Conservation (phyloP, 2,329 filamentous ascomycete species). For the Diplodia intermedia region DNA sequence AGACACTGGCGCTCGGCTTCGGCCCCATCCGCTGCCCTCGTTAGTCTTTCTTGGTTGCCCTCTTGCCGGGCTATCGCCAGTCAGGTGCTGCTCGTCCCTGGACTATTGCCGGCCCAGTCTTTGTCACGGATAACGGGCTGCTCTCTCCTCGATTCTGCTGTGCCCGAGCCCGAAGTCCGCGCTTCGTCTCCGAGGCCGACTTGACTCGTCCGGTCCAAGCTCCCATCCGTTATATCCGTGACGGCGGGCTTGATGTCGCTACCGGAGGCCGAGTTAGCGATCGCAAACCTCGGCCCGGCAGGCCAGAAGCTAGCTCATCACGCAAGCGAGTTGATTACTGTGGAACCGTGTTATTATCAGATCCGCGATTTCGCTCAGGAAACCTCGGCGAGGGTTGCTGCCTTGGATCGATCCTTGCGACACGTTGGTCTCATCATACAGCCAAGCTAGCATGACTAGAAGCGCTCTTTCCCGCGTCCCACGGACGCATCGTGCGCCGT, state of each 20-base stretch:
- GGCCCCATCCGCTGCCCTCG: not conserved
- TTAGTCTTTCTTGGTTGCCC: too few relatives aligned
- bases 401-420: not conserved
- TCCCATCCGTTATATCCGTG: conserved; percentile 1
- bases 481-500: not conserved
- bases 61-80: not conserved
- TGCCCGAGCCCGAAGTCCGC: conserved; percentile 14
- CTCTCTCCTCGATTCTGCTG: not conserved
- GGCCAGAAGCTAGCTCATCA: not conserved
- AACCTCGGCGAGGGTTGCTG: not conserved
- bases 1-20: conserved; percentile 8
- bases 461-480: not conserved
- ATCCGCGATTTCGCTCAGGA: not conserved
- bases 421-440: not conserved
- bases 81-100: not conserved
- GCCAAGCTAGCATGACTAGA: not conserved
- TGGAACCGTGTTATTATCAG: not conserved
- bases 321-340: not conserved
- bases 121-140: not conserved
- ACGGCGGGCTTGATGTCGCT: not conserved
- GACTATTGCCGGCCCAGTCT: not conserved
- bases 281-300: not conserved
- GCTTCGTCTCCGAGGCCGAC: conserved; percentile 4
- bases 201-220: not conserved
- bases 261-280: not conserved